phyloP scores from a whole-genome alignment of 768 basidiomycete genomes.

The Filobasidium wieringae region DNA sequence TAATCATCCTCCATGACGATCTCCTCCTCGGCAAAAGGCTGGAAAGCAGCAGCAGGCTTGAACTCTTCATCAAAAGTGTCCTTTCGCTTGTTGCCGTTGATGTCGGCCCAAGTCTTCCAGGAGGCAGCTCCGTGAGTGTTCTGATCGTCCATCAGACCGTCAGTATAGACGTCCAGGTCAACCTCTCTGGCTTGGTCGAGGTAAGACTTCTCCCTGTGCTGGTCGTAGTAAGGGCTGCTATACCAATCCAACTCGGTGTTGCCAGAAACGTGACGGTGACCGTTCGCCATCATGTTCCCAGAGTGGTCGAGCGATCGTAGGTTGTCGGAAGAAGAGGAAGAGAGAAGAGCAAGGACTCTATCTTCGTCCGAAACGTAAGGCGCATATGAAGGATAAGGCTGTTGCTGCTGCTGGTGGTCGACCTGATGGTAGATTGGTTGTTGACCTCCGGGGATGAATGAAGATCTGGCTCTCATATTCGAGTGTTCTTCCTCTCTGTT shows the following conservation, averaged over 20 bases:
- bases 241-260: background rate
- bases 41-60: background rate
- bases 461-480: background rate
- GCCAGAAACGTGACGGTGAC: background rate
- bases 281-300: background rate
- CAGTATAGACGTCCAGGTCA: background rate
- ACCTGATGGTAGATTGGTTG: background rate
- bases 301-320: background rate
- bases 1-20: background rate
- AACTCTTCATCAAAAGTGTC: background rate
- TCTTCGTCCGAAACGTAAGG: constrained; percentile 1
- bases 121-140: background rate
- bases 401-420: background rate
- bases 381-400: background rate
- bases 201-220: background rate
- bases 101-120: background rate
- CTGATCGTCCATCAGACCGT: background rate
- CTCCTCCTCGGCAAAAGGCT: background rate
- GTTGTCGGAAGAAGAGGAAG: background rate
- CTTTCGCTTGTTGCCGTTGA: background rate
- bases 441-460: background rate
- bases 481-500: background rate
- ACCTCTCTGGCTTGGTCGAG: background rate
- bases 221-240: background rate
- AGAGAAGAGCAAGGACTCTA: background rate